Evolutionary conservation across 495 filamentous ascomycete genomes (phyloP).

Genomic region (Trichoderma asperelloides): DNA sequence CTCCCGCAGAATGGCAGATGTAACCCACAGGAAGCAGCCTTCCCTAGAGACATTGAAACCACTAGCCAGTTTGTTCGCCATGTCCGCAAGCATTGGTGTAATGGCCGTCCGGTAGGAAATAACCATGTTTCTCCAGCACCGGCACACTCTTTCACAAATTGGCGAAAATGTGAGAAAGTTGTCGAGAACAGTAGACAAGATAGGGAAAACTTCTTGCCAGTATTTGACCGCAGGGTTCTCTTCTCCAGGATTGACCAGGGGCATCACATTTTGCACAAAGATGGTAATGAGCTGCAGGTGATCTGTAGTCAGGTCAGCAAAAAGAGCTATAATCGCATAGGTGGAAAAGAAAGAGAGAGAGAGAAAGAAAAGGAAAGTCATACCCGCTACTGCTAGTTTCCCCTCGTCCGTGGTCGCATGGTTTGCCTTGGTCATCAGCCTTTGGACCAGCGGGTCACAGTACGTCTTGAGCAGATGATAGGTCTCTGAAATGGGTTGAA

Average conservation of each 20-base stretch:
- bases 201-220: slow-evolving; percentile 84
- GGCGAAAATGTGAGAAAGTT: slow-evolving; percentile 76
- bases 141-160: slow-evolving; percentile 85
- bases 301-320: slow-evolving; percentile 42
- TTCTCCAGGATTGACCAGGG: slow-evolving; percentile 59
- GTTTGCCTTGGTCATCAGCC: slow-evolving; percentile 81
- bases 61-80: slow-evolving; percentile 77
- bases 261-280: slow-evolving; percentile 71
- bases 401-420: slow-evolving; percentile 69
- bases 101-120: slow-evolving; percentile 89
- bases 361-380: slow-evolving; percentile 7
- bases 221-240: slow-evolving; percentile 93
- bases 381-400: slow-evolving; percentile 75
- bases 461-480: slow-evolving; percentile 82
- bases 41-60: slow-evolving; percentile 82
- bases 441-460: slow-evolving; percentile 82
- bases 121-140: slow-evolving; percentile 93
- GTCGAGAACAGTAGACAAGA: slow-evolving; percentile 73
- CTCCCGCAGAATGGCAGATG: slow-evolving; percentile 86
- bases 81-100: slow-evolving; percentile 68
- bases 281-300: slow-evolving; percentile 85
- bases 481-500: slow-evolving; percentile 69
- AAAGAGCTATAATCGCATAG: neutral
- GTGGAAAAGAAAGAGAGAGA: neutral
- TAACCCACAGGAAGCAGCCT: slow-evolving; percentile 96